Conservation (phyloP, 2,329 filamentous ascomycete species). For the Alternaria longipes region DNA sequence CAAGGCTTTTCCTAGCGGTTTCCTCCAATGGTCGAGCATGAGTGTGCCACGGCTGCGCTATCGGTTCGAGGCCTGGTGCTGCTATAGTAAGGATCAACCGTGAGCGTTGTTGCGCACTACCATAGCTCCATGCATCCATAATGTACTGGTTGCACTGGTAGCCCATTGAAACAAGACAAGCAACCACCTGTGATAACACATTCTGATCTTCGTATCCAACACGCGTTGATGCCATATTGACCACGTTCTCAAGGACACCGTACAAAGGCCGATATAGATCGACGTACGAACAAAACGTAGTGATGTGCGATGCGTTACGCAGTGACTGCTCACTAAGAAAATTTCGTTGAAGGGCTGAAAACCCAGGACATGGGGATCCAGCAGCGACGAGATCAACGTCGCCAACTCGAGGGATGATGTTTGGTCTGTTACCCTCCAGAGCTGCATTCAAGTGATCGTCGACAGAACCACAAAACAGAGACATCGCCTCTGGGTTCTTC, state of each 20-base stretch:
- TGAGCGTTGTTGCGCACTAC: constrained; percentile 70
- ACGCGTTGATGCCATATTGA: constrained; percentile 66
- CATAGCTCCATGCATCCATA: constrained; percentile 74
- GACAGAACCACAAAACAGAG: constrained; percentile 75
- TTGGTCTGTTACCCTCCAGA: constrained; percentile 59
- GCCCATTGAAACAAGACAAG: constrained; percentile 76
- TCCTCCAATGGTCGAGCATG: constrained; percentile 66
- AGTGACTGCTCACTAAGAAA: constrained; percentile 65
- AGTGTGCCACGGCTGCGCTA: constrained; percentile 65
- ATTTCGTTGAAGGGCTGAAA: constrained; percentile 70
- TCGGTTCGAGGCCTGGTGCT: constrained; percentile 69
- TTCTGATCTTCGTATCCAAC: constrained; percentile 63
- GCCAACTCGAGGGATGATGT: constrained; percentile 65
- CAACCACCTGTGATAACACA: constrained; percentile 77
- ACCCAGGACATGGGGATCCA: constrained; percentile 81
- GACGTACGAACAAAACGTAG: constrained; percentile 76
- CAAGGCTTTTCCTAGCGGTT: constrained; percentile 57
- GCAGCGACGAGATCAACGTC: constrained; percentile 74
- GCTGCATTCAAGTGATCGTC: constrained; percentile 69
- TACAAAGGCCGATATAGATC: constrained; percentile 80
- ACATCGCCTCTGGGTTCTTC: constrained; percentile 51
- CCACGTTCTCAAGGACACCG: constrained; percentile 80
- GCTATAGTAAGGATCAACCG: constrained; percentile 77
- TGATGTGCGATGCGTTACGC: constrained; percentile 79
- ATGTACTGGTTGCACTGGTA: constrained; percentile 77